Percentiles rank a stretch among this genome's conserved stretches.
phyloP scores from a whole-genome alignment of 1,284 basidiomycete species.

The Ceratobasidium sp. region DNA sequence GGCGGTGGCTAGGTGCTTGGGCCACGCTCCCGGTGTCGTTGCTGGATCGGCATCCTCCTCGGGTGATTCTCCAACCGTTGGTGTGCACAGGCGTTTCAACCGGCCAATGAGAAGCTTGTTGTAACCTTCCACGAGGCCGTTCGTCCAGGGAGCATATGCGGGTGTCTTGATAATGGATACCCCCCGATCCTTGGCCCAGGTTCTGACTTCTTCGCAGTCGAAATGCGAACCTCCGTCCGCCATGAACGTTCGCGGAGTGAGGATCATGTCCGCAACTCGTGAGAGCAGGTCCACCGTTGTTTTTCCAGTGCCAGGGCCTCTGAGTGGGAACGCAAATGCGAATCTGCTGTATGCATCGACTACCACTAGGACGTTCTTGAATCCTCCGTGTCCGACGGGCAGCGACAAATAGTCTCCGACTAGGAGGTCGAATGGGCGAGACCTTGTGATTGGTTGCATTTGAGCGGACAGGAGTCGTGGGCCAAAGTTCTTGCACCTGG shows the following conservation, averaged over 20 bases:
- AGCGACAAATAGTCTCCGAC: slow-evolving; percentile 35
- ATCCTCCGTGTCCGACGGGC: slow-evolving; percentile 7
- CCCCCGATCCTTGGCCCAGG: slow-evolving; percentile 46
- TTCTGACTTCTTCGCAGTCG: slow-evolving; percentile 47
- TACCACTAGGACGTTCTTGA: slow-evolving; percentile 31
- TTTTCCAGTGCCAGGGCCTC: slow-evolving; percentile 44
- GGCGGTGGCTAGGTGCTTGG: slow-evolving; percentile 37
- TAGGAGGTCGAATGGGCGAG: slow-evolving; percentile 32
- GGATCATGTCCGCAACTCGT: slow-evolving; percentile 45
- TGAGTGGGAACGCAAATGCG: slow-evolving; percentile 38
- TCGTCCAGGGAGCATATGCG: slow-evolving; percentile 54
- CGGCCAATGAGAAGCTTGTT: slow-evolving; percentile 48
- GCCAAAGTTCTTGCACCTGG: slow-evolving; percentile 38
- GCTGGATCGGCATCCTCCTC: not conserved
- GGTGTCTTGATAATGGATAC: slow-evolving; percentile 45
- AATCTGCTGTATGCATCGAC: slow-evolving; percentile 31
- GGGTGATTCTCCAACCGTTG: slow-evolving; percentile 46
- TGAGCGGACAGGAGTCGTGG: slow-evolving; percentile 22
- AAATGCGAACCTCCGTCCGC: slow-evolving; percentile 53
- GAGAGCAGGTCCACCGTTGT: slow-evolving; percentile 45
- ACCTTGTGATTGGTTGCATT: slow-evolving; percentile 27
- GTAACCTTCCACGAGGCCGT: slow-evolving; percentile 50
- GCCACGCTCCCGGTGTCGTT: slow-evolving; percentile 36
- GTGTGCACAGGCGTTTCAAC: slow-evolving; percentile 48
- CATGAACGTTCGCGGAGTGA: slow-evolving; percentile 49